Evolutionary conservation across 345 rosid species (phyloP).

Genomic region (Nasturtium officinale): DNA sequence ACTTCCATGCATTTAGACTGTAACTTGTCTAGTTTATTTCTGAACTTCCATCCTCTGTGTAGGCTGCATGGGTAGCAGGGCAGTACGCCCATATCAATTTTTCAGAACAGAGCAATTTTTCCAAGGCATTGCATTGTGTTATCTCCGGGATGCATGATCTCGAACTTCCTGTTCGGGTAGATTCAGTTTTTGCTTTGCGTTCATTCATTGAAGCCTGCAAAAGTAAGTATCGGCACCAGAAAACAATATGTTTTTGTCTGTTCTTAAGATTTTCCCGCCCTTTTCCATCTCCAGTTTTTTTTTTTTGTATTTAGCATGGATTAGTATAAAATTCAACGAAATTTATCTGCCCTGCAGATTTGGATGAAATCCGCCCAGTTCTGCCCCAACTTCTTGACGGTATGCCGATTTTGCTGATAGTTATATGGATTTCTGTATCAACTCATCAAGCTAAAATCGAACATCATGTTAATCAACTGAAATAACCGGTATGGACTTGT

Average conservation of each 20-base stretch:
- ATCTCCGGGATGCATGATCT: conserved; percentile 92
- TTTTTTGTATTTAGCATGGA: neutral
- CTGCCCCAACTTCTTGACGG: conserved; percentile 98
- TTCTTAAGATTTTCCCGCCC: conserved; percentile 1
- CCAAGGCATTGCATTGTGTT: conserved; percentile 80
- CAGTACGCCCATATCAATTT: conserved; percentile 90
- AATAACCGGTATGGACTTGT: conserved; percentile 16
- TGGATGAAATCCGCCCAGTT: conserved; percentile 93
- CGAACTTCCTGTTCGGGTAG: conserved; percentile 97
- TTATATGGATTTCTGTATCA: neutral
- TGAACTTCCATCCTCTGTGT: conserved; percentile 30
- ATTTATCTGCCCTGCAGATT: conserved; percentile 57
- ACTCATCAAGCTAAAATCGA: neutral
- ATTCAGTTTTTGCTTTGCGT: conserved; percentile 94
- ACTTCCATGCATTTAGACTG: conserved; percentile 4
- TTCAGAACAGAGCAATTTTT: conserved; percentile 79
- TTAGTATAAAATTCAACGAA: conserved; percentile 6
- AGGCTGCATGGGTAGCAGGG: conserved; percentile 99
- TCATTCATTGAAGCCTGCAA: conserved; percentile 92
- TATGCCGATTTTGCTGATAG: conserved; percentile 39
- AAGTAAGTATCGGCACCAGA: conserved; percentile 49
- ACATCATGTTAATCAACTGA: conserved; percentile 13
- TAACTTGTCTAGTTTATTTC: neutral
- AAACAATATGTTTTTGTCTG: neutral
- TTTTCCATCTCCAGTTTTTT: neutral